Conservation (phyloP, 164 flowering plant species). For the Dillenia suffruticosa region DNA sequence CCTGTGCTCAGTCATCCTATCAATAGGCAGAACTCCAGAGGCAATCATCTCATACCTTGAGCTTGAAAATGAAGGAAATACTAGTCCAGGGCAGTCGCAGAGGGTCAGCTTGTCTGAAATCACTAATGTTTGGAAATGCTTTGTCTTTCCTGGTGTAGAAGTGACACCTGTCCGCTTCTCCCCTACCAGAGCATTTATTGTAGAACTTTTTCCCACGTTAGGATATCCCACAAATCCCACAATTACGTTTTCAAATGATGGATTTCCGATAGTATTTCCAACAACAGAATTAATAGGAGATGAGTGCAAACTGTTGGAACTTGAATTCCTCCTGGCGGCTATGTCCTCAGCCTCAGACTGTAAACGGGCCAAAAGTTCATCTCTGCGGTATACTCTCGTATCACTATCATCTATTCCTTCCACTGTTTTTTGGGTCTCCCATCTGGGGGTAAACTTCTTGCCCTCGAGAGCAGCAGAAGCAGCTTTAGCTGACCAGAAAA, state of each 20-base stretch:
- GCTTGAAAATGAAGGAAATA: conserved; percentile 92
- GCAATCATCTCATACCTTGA: conserved; percentile 96
- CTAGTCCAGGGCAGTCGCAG: conserved; percentile 97
- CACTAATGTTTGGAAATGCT: conserved; percentile 91
- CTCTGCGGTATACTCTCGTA: conserved; percentile 70
- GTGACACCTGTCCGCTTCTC: conserved; percentile 89
- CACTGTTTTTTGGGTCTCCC: conserved; percentile 18
- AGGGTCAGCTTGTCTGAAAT: conserved; percentile 76
- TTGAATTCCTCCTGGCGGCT: conserved; percentile 34
- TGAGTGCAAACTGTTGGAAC: conserved; percentile 11
- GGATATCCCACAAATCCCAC: conserved; percentile 98
- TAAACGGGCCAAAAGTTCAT: conserved; percentile 79
- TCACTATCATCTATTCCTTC: conserved; percentile 31
- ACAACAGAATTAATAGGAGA: conserved; percentile 13
- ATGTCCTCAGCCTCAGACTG: conserved; percentile 85
- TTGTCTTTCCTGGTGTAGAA: conserved; percentile 97
- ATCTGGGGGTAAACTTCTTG: conserved; percentile 29
- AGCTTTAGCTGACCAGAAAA: conserved; percentile 98
- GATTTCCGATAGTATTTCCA: conserved; percentile 11
- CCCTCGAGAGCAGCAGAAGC: conserved; percentile 79
- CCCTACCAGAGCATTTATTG: conserved; percentile 94
- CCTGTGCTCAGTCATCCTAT: conserved; percentile 86
- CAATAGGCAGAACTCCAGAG: conserved; percentile 87
- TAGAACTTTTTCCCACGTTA: conserved; percentile 96
- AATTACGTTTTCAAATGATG: conserved; percentile 35